These are phyloP conservation scores for Fistulifera pelliculosa DNA, from an alignment of 108 stramenopile genomes.

Conservation along the genomic window DNA sequence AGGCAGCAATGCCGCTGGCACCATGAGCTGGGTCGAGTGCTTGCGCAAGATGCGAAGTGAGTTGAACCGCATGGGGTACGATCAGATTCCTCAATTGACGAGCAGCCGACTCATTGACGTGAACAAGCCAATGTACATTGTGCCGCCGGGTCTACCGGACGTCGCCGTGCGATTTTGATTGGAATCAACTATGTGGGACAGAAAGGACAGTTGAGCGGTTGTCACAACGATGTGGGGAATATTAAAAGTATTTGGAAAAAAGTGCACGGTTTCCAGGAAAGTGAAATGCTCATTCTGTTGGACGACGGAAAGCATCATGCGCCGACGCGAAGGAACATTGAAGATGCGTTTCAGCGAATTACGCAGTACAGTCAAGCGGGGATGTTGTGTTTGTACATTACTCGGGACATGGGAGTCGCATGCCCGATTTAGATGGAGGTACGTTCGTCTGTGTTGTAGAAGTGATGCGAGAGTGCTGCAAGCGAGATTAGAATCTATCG, in stretches of 20 bases:
- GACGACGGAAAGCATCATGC: slow-evolving; percentile 69
- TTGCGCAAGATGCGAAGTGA: slow-evolving; percentile 49
- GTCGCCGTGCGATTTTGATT: slow-evolving; percentile 64
- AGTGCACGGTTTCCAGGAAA: slow-evolving; percentile 69
- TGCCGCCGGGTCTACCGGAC: slow-evolving; percentile 30
- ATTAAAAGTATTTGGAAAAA: slow-evolving; percentile 81
- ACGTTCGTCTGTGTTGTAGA: too few relatives aligned
- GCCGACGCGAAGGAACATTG: slow-evolving; percentile 67
- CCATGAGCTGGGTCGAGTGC: slow-evolving; percentile 63
- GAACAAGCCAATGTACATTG: slow-evolving; percentile 22
- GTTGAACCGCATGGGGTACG: slow-evolving; percentile 47
- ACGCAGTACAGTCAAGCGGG: slow-evolving; percentile 59
- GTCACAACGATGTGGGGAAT: slow-evolving; percentile 82
- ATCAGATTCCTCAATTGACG: slow-evolving; percentile 66
- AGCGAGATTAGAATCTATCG: too few relatives aligned
- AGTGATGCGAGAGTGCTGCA: too few relatives aligned
- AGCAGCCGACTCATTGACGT: slow-evolving; percentile 49
- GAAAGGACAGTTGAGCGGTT: slow-evolving; percentile 69
- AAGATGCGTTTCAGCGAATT: slow-evolving; percentile 64
- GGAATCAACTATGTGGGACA: slow-evolving; percentile 91
- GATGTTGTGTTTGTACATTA: slow-evolving; percentile 80
- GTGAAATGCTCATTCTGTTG: slow-evolving; percentile 80
- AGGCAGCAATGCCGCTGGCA: slow-evolving; percentile 29
- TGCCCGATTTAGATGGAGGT: slow-evolving; percentile 47
- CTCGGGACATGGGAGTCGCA: slow-evolving; percentile 72